These are phyloP conservation scores for Pseudopithomyces maydicus DNA, from an alignment of 2,329 filamentous ascomycete species.

Conservation along the genomic window DNA sequence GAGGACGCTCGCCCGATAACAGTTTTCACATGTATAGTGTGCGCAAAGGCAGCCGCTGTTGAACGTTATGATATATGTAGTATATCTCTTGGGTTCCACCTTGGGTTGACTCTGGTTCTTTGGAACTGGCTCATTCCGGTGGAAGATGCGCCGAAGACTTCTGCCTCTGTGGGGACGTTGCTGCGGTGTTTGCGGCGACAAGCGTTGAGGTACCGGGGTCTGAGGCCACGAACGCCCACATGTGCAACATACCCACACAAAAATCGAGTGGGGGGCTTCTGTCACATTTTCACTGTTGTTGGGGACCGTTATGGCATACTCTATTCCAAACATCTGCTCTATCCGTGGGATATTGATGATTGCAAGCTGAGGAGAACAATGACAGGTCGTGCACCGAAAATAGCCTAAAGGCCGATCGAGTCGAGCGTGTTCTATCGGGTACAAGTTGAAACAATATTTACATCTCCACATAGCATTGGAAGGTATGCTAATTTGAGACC, in stretches of 20 bases:
- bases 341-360: neutral
- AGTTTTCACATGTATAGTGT: neutral
- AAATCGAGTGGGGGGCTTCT: neutral
- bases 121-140: neutral
- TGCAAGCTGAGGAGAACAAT: neutral
- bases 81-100: neutral
- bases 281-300: neutral
- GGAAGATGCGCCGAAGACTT: neutral
- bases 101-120: neutral
- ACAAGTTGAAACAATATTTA: neutral
- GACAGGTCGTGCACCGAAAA: neutral
- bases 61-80: neutral
- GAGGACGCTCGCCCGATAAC: neutral
- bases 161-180: neutral
- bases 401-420: neutral
- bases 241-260: neutral
- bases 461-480: neutral
- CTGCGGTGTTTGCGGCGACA: neutral
- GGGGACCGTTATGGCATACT: neutral
- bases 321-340: neutral
- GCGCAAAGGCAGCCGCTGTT: neutral
- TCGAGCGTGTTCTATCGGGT: neutral
- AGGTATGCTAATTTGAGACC: neutral
- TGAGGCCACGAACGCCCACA: neutral
- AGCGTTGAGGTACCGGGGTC: neutral